Evolutionary conservation across 176 grass and related monocot species (phyloP).

Genomic region (Guadua angustifolia): DNA sequence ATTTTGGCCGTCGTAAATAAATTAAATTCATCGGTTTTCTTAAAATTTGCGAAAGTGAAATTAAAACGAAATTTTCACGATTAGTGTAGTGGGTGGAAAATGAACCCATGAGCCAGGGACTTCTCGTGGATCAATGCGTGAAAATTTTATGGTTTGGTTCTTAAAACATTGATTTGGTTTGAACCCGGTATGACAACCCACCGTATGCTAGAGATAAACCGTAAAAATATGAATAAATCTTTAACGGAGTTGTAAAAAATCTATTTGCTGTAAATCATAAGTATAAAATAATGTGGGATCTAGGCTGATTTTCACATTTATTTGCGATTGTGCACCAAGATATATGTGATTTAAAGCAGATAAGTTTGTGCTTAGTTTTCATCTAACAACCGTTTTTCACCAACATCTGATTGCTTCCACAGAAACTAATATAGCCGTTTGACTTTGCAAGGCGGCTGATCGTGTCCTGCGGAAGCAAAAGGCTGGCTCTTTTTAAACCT

Average conservation of each 20-base stretch:
- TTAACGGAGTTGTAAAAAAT: not conserved
- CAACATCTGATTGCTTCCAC: conserved; percentile 1
- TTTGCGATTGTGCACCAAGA: not conserved
- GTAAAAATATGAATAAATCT: not conserved
- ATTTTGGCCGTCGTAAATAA: too few relatives aligned
- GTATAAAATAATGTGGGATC: not conserved
- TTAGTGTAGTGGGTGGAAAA: too few relatives aligned
- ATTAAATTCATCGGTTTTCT: too few relatives aligned
- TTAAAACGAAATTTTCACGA: too few relatives aligned
- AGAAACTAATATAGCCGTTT: conserved; percentile 48
- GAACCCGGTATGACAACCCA: not conserved
- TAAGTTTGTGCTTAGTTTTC: conserved; percentile 31
- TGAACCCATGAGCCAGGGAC: not conserved
- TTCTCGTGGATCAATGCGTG: not conserved
- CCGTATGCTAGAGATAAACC: not conserved
- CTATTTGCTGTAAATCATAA: not conserved
- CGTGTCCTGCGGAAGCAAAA: not conserved
- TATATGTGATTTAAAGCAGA: not conserved
- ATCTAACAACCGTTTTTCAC: conserved; percentile 29
- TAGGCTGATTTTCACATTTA: not conserved
- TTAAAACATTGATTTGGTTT: not conserved
- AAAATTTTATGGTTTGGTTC: not conserved
- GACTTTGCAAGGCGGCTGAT: conserved; percentile 35
- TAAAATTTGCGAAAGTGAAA: too few relatives aligned
- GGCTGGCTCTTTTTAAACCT: conserved; percentile 36